Conservation (phyloP, 139 green algal genomes). For the Tetraselmis striata region DNA sequence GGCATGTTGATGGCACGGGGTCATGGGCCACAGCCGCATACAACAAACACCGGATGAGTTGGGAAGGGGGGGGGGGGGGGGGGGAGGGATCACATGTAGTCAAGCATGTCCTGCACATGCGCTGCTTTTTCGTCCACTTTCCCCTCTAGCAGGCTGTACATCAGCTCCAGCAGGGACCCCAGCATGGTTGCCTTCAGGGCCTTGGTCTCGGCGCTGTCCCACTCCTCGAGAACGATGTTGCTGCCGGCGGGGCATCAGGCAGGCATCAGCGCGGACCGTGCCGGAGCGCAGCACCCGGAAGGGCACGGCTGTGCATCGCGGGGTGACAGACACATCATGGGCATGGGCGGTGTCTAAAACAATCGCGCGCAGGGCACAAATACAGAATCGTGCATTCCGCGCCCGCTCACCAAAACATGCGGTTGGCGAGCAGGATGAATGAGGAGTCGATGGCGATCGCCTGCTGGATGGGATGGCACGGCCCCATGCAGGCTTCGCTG, state of each 20-base stretch:
- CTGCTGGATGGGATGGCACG: not conserved
- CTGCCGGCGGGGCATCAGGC: too few relatives aligned
- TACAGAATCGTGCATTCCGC: too few relatives aligned
- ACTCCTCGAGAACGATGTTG: not conserved
- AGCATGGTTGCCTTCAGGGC: not conserved
- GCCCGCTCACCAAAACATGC: not conserved
- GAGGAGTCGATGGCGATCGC: not conserved
- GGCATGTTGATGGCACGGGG: too few relatives aligned
- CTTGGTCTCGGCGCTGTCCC: not conserved
- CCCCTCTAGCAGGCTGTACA: not conserved
- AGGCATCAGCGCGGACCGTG: too few relatives aligned
- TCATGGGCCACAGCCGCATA: too few relatives aligned
- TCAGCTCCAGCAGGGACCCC: not conserved
- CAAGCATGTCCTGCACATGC: not conserved
- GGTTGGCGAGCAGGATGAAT: not conserved
- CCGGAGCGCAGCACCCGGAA: too few relatives aligned
- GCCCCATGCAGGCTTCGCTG: not conserved
- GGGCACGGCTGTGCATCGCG: too few relatives aligned
- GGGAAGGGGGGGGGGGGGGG: too few relatives aligned
- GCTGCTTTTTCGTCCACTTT: not conserved
- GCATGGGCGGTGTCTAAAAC: too few relatives aligned
- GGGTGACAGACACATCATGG: too few relatives aligned
- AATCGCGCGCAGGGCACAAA: too few relatives aligned
- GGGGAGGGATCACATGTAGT: not conserved
- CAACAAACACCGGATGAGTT: too few relatives aligned